phyloP scores from a whole-genome alignment of 176 grass and related monocot species.

The Alopecurus myosuroides region DNA sequence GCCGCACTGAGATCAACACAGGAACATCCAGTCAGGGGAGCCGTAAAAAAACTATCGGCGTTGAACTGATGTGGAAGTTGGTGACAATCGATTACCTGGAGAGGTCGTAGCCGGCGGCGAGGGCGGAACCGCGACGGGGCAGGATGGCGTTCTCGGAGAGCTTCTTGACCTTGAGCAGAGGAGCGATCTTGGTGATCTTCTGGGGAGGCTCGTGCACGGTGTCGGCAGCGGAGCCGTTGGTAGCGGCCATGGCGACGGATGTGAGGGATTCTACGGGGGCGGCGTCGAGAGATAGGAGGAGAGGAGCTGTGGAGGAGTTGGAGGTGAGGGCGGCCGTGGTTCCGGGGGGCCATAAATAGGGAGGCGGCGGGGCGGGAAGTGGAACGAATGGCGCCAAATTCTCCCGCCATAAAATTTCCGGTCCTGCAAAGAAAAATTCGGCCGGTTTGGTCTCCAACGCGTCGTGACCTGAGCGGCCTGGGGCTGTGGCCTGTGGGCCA shows the following conservation, averaged over 20 bases:
- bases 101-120: slow-evolving; percentile 91
- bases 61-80: not conserved
- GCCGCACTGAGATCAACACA: slow-evolving; percentile 33
- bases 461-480: not conserved
- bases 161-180: slow-evolving; percentile 76
- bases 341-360: slow-evolving; percentile 6
- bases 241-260: slow-evolving; percentile 24
- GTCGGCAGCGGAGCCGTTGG: slow-evolving; percentile 30
- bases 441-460: not conserved
- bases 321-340: not conserved
- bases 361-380: slow-evolving; percentile 1
- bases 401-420: slow-evolving; percentile 51
- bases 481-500: not conserved
- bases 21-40: not conserved
- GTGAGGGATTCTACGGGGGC: not conserved
- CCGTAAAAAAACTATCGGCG: not conserved
- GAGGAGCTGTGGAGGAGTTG: not conserved
- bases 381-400: slow-evolving; percentile 34
- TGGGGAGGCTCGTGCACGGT: slow-evolving; percentile 42
- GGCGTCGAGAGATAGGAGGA: not conserved
- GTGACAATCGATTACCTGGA: slow-evolving; percentile 35
- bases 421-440: not conserved
- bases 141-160: slow-evolving; percentile 70
- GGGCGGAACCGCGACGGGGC: slow-evolving; percentile 62
- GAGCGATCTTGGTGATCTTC: slow-evolving; percentile 44